Percentiles rank a stretch among this genome's conserved stretches.
Evolutionary conservation across 495 filamentous ascomycete species (phyloP).

Genomic region (Friedmanniomyces simplex): DNA sequence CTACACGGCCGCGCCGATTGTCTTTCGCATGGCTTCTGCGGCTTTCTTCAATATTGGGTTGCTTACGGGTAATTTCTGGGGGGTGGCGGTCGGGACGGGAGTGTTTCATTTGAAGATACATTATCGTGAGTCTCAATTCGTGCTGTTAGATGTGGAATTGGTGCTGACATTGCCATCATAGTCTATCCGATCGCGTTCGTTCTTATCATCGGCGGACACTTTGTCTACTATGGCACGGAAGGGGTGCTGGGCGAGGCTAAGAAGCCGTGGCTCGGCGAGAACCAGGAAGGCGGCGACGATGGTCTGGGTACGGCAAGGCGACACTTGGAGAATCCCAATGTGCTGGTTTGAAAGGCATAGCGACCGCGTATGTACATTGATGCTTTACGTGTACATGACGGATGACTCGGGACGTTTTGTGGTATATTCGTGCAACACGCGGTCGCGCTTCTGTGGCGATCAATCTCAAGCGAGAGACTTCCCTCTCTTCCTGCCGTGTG

Average conservation of each 20-base stretch:
- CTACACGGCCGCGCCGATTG: slow-evolving; percentile 68
- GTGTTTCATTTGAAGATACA: slow-evolving; percentile 75
- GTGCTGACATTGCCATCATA: neutral
- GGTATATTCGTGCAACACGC: no score
- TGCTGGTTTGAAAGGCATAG: slow-evolving; percentile 12
- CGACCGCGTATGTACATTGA: neutral
- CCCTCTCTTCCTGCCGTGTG: no score
- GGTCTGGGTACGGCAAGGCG: slow-evolving; percentile 83
- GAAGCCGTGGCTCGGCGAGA: slow-evolving; percentile 87
- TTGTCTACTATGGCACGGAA: slow-evolving; percentile 74
- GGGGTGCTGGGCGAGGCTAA: slow-evolving; percentile 71
- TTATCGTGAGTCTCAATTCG: slow-evolving; percentile 36
- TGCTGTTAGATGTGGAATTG: neutral
- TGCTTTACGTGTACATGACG: no score
- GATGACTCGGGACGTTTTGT: no score
- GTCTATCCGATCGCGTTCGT: slow-evolving; percentile 94
- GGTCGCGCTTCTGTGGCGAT: no score
- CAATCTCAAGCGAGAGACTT: no score
- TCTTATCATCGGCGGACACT: slow-evolving; percentile 69
- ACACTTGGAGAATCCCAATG: slow-evolving; percentile 44
- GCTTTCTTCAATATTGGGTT: slow-evolving; percentile 96
- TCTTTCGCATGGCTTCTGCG: slow-evolving; percentile 78
- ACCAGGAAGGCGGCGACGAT: slow-evolving; percentile 70
- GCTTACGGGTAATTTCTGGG: slow-evolving; percentile 95
- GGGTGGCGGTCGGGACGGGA: slow-evolving; percentile 75